phyloP scores from a whole-genome alignment of 2,329 filamentous ascomycete genomes.

The Penicillium sp. region DNA sequence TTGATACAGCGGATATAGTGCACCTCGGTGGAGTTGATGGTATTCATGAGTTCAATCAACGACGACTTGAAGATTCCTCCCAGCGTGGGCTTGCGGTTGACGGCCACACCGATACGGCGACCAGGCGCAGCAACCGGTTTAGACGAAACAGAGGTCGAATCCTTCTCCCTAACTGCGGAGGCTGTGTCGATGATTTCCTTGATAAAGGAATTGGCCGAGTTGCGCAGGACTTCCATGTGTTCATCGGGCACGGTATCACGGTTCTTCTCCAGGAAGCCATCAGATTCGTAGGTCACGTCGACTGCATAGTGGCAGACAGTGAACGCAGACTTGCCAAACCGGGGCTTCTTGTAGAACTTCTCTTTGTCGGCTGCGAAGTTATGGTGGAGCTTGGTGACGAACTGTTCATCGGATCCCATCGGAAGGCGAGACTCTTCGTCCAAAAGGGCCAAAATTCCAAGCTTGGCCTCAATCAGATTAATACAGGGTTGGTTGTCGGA shows the following conservation, averaged over 20 bases:
- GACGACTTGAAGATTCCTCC: conserved; percentile 99
- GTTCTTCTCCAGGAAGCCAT: conserved; percentile 99
- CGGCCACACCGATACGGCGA: conserved; percentile 86
- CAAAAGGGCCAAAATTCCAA: conserved; percentile 87
- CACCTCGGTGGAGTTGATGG: conserved; percentile 96
- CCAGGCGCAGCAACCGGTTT: conserved; percentile 73
- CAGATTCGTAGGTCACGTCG: conserved; percentile 97
- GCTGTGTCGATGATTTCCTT: conserved; percentile 83
- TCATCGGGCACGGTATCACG: conserved; percentile 98
- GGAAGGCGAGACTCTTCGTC: conserved; percentile 96
- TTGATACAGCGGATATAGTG: conserved; percentile 99
- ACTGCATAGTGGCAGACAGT: conserved; percentile 98
- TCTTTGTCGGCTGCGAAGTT: conserved; percentile 91
- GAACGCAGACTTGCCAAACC: conserved; percentile 96
- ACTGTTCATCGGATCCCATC: conserved; percentile 96
- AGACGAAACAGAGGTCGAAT: conserved; percentile 68
- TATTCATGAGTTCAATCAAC: conserved; percentile 95
- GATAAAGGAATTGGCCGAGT: conserved; percentile 84
- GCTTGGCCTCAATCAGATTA: conserved; percentile 94
- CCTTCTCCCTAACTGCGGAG: conserved; percentile 86
- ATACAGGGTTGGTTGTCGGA: conserved; percentile 99
- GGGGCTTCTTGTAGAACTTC: conserved; percentile 97
- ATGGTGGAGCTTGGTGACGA: conserved; percentile 93
- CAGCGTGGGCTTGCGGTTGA: conserved; percentile 94
- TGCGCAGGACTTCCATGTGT: conserved; percentile 89